Evolutionary conservation across 2,329 filamentous ascomycete species (phyloP), one percentile per base, ranked within the genome.

Genomic region (Cladosporium sp.): DNA sequence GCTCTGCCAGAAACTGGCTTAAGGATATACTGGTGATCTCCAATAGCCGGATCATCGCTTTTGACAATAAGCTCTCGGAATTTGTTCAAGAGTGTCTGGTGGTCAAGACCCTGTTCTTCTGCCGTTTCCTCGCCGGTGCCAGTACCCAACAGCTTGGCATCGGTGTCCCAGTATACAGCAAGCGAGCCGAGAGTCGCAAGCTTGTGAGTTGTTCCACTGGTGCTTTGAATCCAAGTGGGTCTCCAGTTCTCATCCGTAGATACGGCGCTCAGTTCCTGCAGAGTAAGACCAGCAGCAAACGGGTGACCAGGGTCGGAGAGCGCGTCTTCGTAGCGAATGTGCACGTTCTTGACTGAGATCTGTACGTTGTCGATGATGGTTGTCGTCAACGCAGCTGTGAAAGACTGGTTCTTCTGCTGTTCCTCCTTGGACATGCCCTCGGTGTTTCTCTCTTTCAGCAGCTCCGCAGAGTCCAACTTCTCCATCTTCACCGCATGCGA

Each of bases 311-410:
- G 91, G 8, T 91, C 88, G 16, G 93, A 94, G 61, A 98, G 89
- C 12, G 92, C 91, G 70, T 99, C 93, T 70, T 99, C 93, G 70
- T 98, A 99, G 60, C 93, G 88, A 56, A 98, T 82, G 68, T 99
- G 93, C 53, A 99, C 95, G 67, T 97, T 98, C 76, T 95, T 97
- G 69, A 99, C 84, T 19, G 87, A 93, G 60, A 98, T 88, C 69
- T 99, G 93, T 35, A 99, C 77, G 64, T 99, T 99, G 76, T 98
- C 93, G 64, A 97, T 89, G 63, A 99, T 95, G 60, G 95, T 95
- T 32, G 92, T 95, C 41, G 92, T 84, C 59, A 99, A 72, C 67
- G 91, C 97, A 60, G 95, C 85, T 3, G 91, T 96, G 64, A 99
- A 98, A 69, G 89, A 96, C 74, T 98, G 92, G 67, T 88, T 96